A percentile compares a stretch with the other conserved stretches of the same genome.
Conservation (phyloP, 2,329 filamentous ascomycete genomes). For the Dactylellina leptospora region DNA sequence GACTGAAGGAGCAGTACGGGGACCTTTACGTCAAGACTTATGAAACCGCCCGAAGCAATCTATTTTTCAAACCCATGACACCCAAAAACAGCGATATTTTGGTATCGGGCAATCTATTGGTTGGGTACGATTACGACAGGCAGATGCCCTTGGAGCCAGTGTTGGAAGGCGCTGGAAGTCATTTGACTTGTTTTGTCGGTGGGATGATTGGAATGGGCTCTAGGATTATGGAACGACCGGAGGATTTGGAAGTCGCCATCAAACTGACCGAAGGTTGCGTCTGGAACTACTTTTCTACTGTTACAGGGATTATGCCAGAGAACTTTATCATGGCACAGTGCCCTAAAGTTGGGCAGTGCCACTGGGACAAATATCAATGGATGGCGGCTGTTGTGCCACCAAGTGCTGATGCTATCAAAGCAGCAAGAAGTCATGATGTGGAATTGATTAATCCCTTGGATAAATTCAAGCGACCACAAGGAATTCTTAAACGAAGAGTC, state of each 20-base stretch:
- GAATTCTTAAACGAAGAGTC: constrained; percentile 25
- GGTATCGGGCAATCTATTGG: constrained; percentile 72
- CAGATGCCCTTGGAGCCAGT: not conserved
- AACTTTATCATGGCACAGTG: constrained; percentile 66
- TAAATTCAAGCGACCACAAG: not conserved
- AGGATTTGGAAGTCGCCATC: constrained; percentile 71
- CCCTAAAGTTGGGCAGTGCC: constrained; percentile 63
- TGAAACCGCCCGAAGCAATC: constrained; percentile 73
- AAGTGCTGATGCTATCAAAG: constrained; percentile 17
- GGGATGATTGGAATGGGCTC: constrained; percentile 75
- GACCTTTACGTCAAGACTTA: constrained; percentile 75
- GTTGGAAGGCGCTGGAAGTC: constrained; percentile 54
- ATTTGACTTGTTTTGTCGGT: constrained; percentile 71
- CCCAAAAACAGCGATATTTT: constrained; percentile 75
- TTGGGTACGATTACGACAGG: constrained; percentile 61
- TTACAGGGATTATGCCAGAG: constrained; percentile 74
- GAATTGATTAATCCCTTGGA: constrained; percentile 4
- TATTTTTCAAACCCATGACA: constrained; percentile 81
- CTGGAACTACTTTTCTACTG: constrained; percentile 72
- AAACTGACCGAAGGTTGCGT: constrained; percentile 74
- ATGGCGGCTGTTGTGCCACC: constrained; percentile 15
- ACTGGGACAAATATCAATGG: constrained; percentile 63
- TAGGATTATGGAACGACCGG: constrained; percentile 69
- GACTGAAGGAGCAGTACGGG: constrained; percentile 74
- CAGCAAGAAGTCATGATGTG: constrained; percentile 18